phyloP scores from a whole-genome alignment of 192 early-diverging fungal genomes.

The Paraglomus brasilianum region DNA sequence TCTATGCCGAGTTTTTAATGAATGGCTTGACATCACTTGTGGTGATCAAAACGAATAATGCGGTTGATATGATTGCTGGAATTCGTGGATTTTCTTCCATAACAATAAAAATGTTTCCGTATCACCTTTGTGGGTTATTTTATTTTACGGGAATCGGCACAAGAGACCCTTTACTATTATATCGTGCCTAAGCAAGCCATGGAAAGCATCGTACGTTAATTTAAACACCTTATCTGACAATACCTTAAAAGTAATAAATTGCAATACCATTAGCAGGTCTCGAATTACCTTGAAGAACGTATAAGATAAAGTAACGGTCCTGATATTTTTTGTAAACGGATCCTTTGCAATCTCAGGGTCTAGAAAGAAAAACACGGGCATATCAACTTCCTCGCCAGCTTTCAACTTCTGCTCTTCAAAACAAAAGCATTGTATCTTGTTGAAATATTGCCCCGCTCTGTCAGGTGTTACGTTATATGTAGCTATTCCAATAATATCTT shows the following conservation, averaged over 20 bases:
- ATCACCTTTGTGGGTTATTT: too few relatives aligned
- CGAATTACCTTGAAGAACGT: constrained; percentile 83
- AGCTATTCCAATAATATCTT: constrained; percentile 91
- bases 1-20: too few relatives aligned
- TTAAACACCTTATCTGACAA: background rate
- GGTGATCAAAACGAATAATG: too few relatives aligned
- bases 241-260: background rate
- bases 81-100: too few relatives aligned
- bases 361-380: constrained; percentile 97
- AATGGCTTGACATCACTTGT: too few relatives aligned
- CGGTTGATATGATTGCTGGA: too few relatives aligned
- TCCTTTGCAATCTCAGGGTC: constrained; percentile 95
- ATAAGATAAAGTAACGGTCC: constrained; percentile 89
- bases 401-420: constrained; percentile 96
- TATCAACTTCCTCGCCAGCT: constrained; percentile 90
- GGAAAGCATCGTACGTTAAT: background rate
- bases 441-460: constrained; percentile 93
- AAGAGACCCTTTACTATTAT: constrained; percentile 24
- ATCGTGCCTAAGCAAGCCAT: constrained; percentile 21
- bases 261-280: constrained; percentile 29
- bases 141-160: constrained; percentile 11
- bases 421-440: constrained; percentile 99
- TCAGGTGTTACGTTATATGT: constrained; percentile 96
- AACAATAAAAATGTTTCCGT: too few relatives aligned
- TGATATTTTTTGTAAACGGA: constrained; percentile 93